phyloP scores from a whole-genome alignment of 2,329 filamentous ascomycete genomes.

The Apiospora rasikravindrae region DNA sequence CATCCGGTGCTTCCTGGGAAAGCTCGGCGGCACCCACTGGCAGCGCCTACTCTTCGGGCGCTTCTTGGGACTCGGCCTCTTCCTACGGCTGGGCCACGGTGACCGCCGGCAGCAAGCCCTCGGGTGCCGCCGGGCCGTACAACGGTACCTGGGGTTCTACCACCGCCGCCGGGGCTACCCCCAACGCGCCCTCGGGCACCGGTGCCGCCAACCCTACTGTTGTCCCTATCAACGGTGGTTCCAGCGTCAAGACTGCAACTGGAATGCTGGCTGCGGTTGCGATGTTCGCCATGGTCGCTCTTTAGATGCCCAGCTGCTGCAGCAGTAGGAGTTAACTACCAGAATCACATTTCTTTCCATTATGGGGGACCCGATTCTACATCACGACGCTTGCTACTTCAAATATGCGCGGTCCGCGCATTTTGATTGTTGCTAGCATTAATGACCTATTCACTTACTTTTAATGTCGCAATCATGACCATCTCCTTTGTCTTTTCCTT shows the following conservation, averaged over 20 bases:
- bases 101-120: slow-evolving; percentile 1
- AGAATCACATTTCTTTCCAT: too few relatives aligned
- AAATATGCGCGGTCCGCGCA: not conserved
- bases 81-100: slow-evolving; percentile 8
- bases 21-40: too few relatives aligned
- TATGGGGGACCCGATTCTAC: not conserved
- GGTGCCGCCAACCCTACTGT: not conserved
- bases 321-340: not conserved
- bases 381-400: not conserved
- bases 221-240: not conserved
- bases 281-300: not conserved
- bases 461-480: not conserved
- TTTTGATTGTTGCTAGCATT: not conserved
- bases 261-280: not conserved
- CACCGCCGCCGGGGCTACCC: not conserved
- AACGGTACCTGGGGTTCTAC: not conserved
- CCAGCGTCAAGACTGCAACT: not conserved
- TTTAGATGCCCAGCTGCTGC: not conserved
- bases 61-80: not conserved
- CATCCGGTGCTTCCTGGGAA: not conserved
- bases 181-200: not conserved
- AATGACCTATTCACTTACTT: slow-evolving; percentile 1
- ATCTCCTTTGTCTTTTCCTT: not conserved
- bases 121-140: not conserved
- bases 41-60: not conserved